A percentile compares a stretch with the other conserved stretches of the same genome.
These are phyloP conservation scores for Voacanga thouarsii DNA, from an alignment of 257 asterid species.

Conservation along the genomic window DNA sequence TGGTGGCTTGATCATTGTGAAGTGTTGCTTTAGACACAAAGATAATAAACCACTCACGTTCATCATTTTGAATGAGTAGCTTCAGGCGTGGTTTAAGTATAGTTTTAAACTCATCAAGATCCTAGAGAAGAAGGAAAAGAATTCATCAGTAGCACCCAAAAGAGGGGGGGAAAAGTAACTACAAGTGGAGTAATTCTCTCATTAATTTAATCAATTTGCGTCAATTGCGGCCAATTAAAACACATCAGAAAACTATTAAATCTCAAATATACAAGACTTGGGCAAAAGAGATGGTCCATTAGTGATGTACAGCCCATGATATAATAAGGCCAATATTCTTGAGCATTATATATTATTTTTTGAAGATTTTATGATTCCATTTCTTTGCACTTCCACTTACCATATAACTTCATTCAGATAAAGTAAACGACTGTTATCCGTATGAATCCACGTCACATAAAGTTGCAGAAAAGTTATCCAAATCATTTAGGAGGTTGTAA, in stretches of 20 bases:
- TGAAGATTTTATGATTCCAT: not conserved
- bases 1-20: conserved; percentile 94
- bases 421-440: not conserved
- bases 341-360: not conserved
- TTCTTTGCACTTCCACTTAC: not conserved
- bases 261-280: not conserved
- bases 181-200: conserved; percentile 3
- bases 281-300: not conserved
- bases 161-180: conserved; percentile 2
- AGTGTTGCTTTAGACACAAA: conserved; percentile 92
- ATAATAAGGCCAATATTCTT: not conserved
- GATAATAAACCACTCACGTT: conserved; percentile 94
- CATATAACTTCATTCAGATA: not conserved
- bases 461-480: not conserved
- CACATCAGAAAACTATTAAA: not conserved
- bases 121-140: conserved; percentile 44
- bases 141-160: conserved; percentile 10
- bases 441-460: not conserved
- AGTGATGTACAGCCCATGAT: not conserved
- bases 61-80: conserved; percentile 94
- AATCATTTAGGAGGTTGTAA: not conserved
- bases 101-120: conserved; percentile 96
- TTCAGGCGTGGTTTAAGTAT: conserved; percentile 98
- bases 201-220: not conserved
- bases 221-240: not conserved